Conservation (phyloP, 2,329 filamentous ascomycete species). For the Nemania abortiva region DNA sequence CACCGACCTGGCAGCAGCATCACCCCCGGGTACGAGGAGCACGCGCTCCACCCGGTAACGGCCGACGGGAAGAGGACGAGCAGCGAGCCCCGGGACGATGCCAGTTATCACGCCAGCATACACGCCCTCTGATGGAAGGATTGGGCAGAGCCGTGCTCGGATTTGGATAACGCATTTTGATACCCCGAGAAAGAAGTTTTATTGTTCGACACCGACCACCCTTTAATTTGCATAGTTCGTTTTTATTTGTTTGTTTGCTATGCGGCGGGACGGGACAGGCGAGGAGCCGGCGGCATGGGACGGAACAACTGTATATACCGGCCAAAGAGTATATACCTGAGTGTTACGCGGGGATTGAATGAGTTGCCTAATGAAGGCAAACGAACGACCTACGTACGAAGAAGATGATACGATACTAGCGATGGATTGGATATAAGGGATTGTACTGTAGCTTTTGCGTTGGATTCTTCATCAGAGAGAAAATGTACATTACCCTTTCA, state of each 20-base stretch:
- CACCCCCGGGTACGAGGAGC: slow-evolving; percentile 12
- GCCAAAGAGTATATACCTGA: not conserved
- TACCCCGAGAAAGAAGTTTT: slow-evolving; percentile 17
- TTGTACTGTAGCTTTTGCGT: not conserved
- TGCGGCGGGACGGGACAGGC: not conserved
- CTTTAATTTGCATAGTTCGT: not conserved
- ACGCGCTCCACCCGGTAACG: slow-evolving; percentile 8
- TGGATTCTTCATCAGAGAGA: not conserved
- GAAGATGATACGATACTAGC: not conserved
- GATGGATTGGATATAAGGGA: not conserved
- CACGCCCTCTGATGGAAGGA: not conserved
- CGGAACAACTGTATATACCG: not conserved
- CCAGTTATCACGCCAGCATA: slow-evolving; percentile 3
- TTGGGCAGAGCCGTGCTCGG: not conserved
- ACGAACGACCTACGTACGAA: slow-evolving; percentile 1
- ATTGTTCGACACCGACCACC: not conserved
- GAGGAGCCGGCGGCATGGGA: not conserved
- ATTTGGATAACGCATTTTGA: slow-evolving; percentile 17
- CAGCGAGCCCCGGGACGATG: slow-evolving; percentile 16
- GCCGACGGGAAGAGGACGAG: not conserved
- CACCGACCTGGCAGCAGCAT: slow-evolving; percentile 1
- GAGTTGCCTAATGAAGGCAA: not conserved
- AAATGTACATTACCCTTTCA: not conserved
- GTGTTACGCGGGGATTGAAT: not conserved
- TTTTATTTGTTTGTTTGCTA: not conserved